Evolutionary conservation across 2,329 filamentous ascomycete genomes (phyloP).

Genomic region (Penicillium occitanis): DNA sequence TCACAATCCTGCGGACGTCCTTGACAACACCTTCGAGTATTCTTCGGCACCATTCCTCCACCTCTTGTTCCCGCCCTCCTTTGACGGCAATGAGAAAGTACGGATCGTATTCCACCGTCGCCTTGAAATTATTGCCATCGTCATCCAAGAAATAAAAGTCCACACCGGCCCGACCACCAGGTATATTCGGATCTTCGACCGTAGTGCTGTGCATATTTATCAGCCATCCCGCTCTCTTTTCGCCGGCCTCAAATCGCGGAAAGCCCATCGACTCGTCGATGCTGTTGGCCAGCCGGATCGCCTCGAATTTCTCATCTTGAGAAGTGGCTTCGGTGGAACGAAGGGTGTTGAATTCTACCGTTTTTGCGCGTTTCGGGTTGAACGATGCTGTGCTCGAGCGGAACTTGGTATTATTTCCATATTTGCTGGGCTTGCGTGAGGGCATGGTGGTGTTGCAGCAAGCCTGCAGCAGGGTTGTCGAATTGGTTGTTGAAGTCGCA

Average conservation of each 20-base stretch:
- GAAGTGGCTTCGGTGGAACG: constrained; percentile 81
- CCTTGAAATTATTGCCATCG: constrained; percentile 87
- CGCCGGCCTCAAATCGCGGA: constrained; percentile 81
- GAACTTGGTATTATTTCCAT: constrained; percentile 57
- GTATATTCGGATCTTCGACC: constrained; percentile 77
- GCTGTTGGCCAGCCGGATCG: constrained; percentile 74
- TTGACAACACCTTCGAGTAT: constrained; percentile 81
- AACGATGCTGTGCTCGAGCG: constrained; percentile 45
- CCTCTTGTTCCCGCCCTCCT: constrained; percentile 83
- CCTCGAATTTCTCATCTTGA: constrained; percentile 88
- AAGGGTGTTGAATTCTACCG: constrained; percentile 73
- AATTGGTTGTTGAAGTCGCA: constrained; percentile 20
- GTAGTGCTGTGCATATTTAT: constrained; percentile 91
- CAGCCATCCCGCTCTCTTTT: constrained; percentile 85
- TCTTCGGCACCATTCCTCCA: constrained; percentile 88
- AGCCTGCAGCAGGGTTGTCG: constrained; percentile 27
- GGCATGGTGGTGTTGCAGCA: constrained; percentile 42
- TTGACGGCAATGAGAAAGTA: constrained; percentile 93
- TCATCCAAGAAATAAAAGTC: constrained; percentile 98
- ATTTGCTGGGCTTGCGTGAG: constrained; percentile 58
- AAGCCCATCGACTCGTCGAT: constrained; percentile 98
- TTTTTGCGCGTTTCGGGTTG: constrained; percentile 63
- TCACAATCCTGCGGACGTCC: constrained; percentile 72
- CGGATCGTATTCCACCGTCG: constrained; percentile 91
- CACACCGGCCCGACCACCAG: constrained; percentile 81